These are phyloP conservation scores for Cruciata laevipes DNA, from an alignment of 257 asterid species.

Conservation along the genomic window DNA sequence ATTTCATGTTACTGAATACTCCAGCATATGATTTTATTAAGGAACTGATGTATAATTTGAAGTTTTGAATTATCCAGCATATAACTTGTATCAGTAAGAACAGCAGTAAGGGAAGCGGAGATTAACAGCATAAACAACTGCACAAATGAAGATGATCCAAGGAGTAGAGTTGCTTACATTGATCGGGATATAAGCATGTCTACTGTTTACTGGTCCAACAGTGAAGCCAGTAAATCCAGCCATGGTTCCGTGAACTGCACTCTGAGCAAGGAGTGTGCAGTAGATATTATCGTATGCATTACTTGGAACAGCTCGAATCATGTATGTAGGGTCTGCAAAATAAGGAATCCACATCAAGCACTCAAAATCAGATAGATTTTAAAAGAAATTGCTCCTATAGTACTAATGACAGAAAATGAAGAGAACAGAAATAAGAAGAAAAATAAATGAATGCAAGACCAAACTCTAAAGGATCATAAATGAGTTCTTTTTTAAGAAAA, in stretches of 20 bases:
- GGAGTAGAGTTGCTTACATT: slow-evolving; percentile 41
- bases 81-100: neutral
- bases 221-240: slow-evolving; percentile 96
- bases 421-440: neutral
- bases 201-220: slow-evolving; percentile 84
- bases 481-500: too few relatives aligned
- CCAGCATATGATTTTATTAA: too few relatives aligned
- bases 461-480: neutral
- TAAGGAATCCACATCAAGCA: slow-evolving; percentile 8
- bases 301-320: slow-evolving; percentile 96
- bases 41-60: neutral
- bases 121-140: slow-evolving; percentile 3
- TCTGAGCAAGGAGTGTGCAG: slow-evolving; percentile 97
- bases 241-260: slow-evolving; percentile 97
- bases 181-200: slow-evolving; percentile 88
- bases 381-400: neutral
- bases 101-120: neutral
- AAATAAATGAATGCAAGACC: too few relatives aligned
- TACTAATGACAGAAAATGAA: neutral
- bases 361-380: neutral
- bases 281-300: slow-evolving; percentile 92
- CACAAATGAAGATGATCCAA: neutral
- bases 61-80: neutral
- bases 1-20: neutral
- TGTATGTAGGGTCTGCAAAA: slow-evolving; percentile 86